Base-by-base conservation (phyloP, 139 green algal genomes). In the Chlorella sp. region DNA sequence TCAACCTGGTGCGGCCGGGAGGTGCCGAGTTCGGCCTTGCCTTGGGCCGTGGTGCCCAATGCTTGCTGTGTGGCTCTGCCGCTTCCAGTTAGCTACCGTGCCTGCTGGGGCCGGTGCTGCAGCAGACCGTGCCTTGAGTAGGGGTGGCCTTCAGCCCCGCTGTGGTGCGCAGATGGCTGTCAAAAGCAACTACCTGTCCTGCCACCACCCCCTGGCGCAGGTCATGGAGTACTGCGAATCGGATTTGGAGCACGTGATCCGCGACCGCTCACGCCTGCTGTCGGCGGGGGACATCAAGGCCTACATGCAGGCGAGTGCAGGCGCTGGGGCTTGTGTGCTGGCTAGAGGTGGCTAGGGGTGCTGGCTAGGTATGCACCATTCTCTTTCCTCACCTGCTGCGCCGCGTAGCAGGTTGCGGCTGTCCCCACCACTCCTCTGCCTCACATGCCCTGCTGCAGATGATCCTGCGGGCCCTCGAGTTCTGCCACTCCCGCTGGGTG, bases 171-270 rank as follows among this genome's bases (percentile, higher is more conserved):
- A n/a, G n/a, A n/a, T n/a, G n/a, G n/a, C n/a, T n/a, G n/a, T n/a
- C n/a, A n/a, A n/a, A n/a, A n/a, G n/a, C n/a, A n/a, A n/a, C n/a
- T n/a, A n/a, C n/a, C 28, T 60, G 65, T 14, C 65, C 51, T 54
- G 46, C 51, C 8, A 11, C 7, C 46, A 54, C 7, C 7, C 11
- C 28, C 36, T 78, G 8, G 69, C 76, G 20, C 91, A 95, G 92
- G 95, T 98, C 48, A 93, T 94, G 83, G 95, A 98, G 87, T 97
- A 93, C 80, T 93, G 95, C 84, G 92, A 94, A 62, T 92, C 76
- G 32, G 95, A 98, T 74, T 86, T 98, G 73, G 95, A 97, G 87
- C 87, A 89, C 7, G 62, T 98, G 2, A 98, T 98, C 85, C 92
- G 92, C 84, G 95, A 98, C 87, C 84, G 85, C 44, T 89, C 87